Evolutionary conservation across 2,329 filamentous ascomycete species (phyloP), one percentile per base, ranked within the genome.

Genomic region (Cercospora janseana): DNA sequence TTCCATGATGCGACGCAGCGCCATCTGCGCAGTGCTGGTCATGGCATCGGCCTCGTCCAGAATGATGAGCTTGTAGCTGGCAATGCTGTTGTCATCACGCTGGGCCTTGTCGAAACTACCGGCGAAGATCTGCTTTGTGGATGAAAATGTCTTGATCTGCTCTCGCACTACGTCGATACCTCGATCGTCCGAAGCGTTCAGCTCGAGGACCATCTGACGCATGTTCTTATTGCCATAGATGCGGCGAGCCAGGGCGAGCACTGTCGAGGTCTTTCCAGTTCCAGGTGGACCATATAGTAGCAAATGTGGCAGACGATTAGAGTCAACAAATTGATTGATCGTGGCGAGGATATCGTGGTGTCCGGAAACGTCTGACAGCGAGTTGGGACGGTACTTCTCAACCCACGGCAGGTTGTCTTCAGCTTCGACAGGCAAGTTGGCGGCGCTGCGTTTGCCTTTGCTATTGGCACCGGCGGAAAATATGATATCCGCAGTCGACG

Each of bases 21-120:
- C 93, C 92, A 98, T 98, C 72, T 98, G 93, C 4, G 93, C 93
- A 0, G 92, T 94, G 46, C 88, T 87, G n/a, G 93, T 98, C 93
- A 98, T 98, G 46, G 93, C 93, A 69, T 98, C 93, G n/a, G 93
- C 93, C 75, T 98, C 93, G 70, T 98, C 93, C 4, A 98, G 81
- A 48, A 98, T 88, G 66, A 98, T 97, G 60, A 98, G 82, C 75
- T 98, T 98, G 77, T 87, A 98, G 3, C 81, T 81, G 0, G 87
- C 88, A 20, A 92, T 72, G 24, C 70, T 69, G 9, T 70, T 72
- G 10, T 48, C 47, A 31, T 63, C 54, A 10, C 53, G 52, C 21
- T 54, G 51, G 26, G 48, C 54, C 46, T 67, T 67, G 58, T 66
- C 63, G 57, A 67, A 67, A 4, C 72, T 72, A 4, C 74, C 71